Base-by-base conservation (phyloP, 257 asterid genomes). In the Ballota nigra region DNA sequence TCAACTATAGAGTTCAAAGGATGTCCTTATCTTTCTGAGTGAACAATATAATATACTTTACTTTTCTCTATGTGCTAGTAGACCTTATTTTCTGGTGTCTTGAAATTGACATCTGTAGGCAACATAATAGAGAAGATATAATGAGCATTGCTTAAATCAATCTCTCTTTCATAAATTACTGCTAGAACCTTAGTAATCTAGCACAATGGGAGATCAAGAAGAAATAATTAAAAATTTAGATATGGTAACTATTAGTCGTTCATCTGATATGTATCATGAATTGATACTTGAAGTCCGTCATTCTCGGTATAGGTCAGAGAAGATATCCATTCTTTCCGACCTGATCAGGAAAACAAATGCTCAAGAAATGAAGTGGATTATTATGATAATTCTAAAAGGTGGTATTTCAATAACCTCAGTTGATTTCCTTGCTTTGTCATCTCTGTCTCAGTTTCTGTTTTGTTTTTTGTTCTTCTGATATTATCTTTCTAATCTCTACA, bases 301-400 rank as follows among this genome's bases (percentile, higher is more conserved):
- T 77, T 80, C 73, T 73, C 66, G 68, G 58, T 63, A 62, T 90
- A 94, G 97, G 82, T 69, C 83, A 52, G 96, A 89, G 78, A 94
- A 88, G 84, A 83, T 87, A 63, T 70, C 87, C 29, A 62, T 86
- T 82, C 95, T 89, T 80, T 89, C 92, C 52, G 93, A 85, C 33
- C 72, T 94, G 82, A 91, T 91, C 63, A 86, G 86, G 85, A 88
- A 87, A 76, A 94, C 99, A 69, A 94, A 94, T 80, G 92, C 91
- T 38, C 88, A 91, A 76, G 97, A 94, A 86, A 94, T 94, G 99
- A 94, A 91, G 87, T 94, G 99, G 97, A 94, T 94, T 62, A 75
- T 91, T 71, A 91, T 94, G 99, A 91, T 94, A 79, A 91, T 94
- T 78, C 96, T 91, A 63, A 94, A 94, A 91, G 98, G 97, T 91